Percentiles rank a stretch among this genome's conserved stretches.
Conservation (phyloP, 257 asterid species). For the Primulina eburnea region DNA sequence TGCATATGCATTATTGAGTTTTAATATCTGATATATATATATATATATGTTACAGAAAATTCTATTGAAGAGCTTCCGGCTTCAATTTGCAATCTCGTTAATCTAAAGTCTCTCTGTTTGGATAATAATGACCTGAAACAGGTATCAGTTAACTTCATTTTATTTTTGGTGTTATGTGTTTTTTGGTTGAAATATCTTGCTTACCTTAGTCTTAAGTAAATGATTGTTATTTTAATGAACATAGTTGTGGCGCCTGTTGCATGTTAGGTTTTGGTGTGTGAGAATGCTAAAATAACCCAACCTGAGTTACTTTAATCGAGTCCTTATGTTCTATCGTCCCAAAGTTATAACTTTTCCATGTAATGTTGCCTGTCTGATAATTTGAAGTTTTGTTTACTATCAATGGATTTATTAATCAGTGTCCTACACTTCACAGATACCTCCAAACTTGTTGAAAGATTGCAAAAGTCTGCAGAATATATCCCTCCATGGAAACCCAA, state of each 20-base stretch:
- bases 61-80: conserved; percentile 82
- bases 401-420: conserved; percentile 15
- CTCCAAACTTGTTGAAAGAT: conserved; percentile 66
- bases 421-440: conserved; percentile 49
- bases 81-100: conserved; percentile 77
- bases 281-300: neutral
- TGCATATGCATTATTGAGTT: conserved; percentile 7
- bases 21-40: conserved; percentile 17
- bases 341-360: neutral
- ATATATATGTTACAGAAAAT: conserved; percentile 52
- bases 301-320: neutral
- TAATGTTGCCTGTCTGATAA: conserved; percentile 12
- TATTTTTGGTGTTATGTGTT: neutral
- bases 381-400: conserved; percentile 10
- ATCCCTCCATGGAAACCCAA: conserved; percentile 90
- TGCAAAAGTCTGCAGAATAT: conserved; percentile 83
- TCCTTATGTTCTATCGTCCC: neutral
- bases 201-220: too few species aligned
- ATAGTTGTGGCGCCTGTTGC: neutral
- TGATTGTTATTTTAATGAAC: neutral
- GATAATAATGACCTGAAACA: conserved; percentile 75
- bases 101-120: conserved; percentile 84
- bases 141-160: conserved; percentile 37
- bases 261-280: neutral
- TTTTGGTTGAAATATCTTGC: too few species aligned